Base-by-base conservation (phyloP, 108 stramenopile genomes). In the Stephanodiscus minutulus region DNA sequence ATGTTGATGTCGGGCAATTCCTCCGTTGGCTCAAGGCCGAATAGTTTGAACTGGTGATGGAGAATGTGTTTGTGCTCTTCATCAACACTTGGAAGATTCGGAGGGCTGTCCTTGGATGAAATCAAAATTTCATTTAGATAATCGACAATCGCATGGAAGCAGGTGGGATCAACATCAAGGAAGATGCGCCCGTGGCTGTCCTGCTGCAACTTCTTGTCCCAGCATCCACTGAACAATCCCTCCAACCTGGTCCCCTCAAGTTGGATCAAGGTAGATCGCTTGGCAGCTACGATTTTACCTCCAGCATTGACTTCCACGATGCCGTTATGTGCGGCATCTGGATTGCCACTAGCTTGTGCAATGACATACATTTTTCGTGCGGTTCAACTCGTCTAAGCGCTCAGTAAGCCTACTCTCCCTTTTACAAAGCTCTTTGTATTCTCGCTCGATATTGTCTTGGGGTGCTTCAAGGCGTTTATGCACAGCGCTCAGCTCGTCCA, bases 31-130 rank as follows among this genome's bases (percentile, higher is more conserved):
- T 27, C 49, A 36, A 76, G 47, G 29, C 74, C 74, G 54, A 76
- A 76, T 10, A 68, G 59, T n/a, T 68, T 18, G 20, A 62, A 36
- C 53, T 76, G 49, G 67, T 48, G 50, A 52, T n/a, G n/a, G n/a
- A n/a, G n/a, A n/a, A n/a, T n/a, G n/a, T n/a, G n/a, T n/a, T n/a
- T n/a, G n/a, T n/a, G 25, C 59, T 76, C 66, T 47, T 50, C 24
- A 28, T 68, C 74, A 4, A 68, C 74, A 31, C 58, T 28, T 17
- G 74, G 74, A 37, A 17, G 37, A 56, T 18, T 39, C 2, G 55
- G 50, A 22, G 36, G 55, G 18, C 41, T 24, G 1, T 68, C 41
- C 39, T 55, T 7, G 5, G 50, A 24, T 9, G 65, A 66, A 1
- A 56, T 68, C 10, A 8, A 22, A 18, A 68, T 36, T 25, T 55